Conservation (phyloP, 495 filamentous ascomycete species). For the Aspergillus carlsbadensis region DNA sequence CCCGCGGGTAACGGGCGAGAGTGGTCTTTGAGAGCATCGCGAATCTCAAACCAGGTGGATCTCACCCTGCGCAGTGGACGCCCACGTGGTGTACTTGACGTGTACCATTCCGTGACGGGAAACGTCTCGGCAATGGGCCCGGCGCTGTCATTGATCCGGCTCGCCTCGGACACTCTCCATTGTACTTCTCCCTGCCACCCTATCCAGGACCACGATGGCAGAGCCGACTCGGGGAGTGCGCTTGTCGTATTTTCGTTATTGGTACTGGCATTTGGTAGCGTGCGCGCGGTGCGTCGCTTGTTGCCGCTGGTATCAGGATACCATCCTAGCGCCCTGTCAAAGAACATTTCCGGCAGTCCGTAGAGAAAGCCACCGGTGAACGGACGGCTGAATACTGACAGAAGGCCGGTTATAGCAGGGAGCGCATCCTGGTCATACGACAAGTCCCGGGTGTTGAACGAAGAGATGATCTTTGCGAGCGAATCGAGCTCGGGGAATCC, state of each 20-base stretch:
- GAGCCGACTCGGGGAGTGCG: not conserved
- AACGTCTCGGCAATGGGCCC: constrained; percentile 12
- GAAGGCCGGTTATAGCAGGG: constrained; percentile 18
- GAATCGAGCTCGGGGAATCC: constrained; percentile 1
- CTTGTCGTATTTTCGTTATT: too few species aligned
- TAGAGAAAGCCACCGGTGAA: constrained; percentile 22
- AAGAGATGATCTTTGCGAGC: not conserved
- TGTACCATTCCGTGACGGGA: constrained; percentile 24
- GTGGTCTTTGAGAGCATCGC: constrained; percentile 14
- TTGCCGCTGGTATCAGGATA: not conserved
- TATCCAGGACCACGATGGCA: constrained; percentile 31
- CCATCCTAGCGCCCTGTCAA: constrained; percentile 20
- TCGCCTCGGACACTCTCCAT: not conserved
- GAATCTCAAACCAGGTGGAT: constrained; percentile 14
- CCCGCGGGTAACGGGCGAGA: constrained; percentile 14
- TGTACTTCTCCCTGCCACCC: constrained; percentile 22
- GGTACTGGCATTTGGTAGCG: too few species aligned
- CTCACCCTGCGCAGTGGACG: constrained; percentile 1
- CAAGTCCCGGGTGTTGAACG: constrained; percentile 19
- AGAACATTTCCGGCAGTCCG: constrained; percentile 24
- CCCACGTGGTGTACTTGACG: not conserved
- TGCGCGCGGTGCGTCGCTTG: not conserved
- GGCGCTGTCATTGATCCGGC: not conserved
- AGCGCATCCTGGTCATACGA: constrained; percentile 19
- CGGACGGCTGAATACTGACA: constrained; percentile 12